Conservation (phyloP, 78 protist genomes). For the Parvularia atlantis region DNA sequence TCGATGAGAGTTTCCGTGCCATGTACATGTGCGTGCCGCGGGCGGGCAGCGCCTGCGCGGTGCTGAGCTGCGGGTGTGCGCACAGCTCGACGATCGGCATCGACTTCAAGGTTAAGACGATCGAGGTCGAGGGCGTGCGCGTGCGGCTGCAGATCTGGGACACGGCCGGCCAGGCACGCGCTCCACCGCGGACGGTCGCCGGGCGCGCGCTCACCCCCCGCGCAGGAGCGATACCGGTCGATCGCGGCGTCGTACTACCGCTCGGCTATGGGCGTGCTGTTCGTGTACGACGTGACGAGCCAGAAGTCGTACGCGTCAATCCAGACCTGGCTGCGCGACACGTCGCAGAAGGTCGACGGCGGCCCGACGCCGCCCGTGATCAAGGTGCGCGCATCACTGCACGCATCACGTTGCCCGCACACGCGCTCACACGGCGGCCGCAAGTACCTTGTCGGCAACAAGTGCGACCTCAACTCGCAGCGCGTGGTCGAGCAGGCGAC, state of each 20-base stretch:
- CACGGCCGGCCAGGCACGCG: constrained; percentile 51
- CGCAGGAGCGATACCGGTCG: constrained; percentile 32
- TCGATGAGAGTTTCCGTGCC: too few relatives aligned
- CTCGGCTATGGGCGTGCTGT: constrained; percentile 77
- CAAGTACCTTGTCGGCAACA: constrained; percentile 89
- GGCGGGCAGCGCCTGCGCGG: too few relatives aligned
- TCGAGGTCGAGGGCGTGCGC: constrained; percentile 11
- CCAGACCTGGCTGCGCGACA: constrained; percentile 56
- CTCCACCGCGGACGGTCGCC: too few relatives aligned
- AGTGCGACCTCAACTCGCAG: constrained; percentile 53
- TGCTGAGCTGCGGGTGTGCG: too few relatives aligned
- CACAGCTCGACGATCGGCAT: too few relatives aligned
- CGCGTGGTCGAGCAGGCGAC: too few relatives aligned
- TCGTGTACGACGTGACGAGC: constrained; percentile 51
- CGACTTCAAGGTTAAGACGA: constrained; percentile 41
- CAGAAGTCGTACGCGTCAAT: constrained; percentile 52
- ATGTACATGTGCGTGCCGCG: too few relatives aligned
- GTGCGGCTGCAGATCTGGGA: constrained; percentile 50
- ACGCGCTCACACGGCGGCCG: too few relatives aligned
- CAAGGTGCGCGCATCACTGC: constrained; percentile 6
- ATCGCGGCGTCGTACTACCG: constrained; percentile 57
- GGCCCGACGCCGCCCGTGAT: background rate
- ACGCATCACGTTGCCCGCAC: too few relatives aligned
- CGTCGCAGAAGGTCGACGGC: constrained; percentile 11
- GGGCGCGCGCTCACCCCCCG: too few relatives aligned